These are phyloP conservation scores for Penicillium cosmopolitanum DNA, from an alignment of 495 filamentous ascomycete species.

Conservation along the genomic window DNA sequence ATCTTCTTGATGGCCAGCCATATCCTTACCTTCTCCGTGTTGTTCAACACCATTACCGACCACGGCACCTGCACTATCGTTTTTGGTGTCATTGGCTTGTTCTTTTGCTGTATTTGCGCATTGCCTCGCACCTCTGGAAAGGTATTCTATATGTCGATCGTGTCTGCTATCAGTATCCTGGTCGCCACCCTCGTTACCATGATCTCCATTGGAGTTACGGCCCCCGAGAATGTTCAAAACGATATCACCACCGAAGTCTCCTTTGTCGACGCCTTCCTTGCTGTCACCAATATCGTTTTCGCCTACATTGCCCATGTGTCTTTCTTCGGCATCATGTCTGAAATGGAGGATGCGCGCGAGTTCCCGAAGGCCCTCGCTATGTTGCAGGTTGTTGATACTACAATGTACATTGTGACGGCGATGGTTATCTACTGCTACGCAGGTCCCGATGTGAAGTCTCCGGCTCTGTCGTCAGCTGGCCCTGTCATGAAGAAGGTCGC, in stretches of 20 bases:
- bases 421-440: conserved; percentile 68
- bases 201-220: conserved; percentile 58
- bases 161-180: conserved; percentile 67
- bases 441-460: conserved; percentile 66
- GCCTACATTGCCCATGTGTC: conserved; percentile 57
- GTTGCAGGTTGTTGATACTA: conserved; percentile 63
- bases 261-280: conserved; percentile 35
- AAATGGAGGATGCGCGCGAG: conserved; percentile 69
- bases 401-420: conserved; percentile 58
- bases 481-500: conserved; percentile 66
- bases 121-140: conserved; percentile 67
- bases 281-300: conserved; percentile 43
- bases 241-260: conserved; percentile 24
- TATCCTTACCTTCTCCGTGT: conserved; percentile 67
- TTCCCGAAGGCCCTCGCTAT: conserved; percentile 65
- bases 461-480: conserved; percentile 70
- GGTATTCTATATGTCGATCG: conserved; percentile 65
- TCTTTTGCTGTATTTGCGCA: conserved; percentile 63
- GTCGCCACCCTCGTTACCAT: conserved; percentile 69
- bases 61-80: conserved; percentile 69
- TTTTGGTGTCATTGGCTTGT: conserved; percentile 65
- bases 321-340: conserved; percentile 75
- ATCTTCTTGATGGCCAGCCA: conserved; percentile 77
- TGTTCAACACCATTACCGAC: conserved; percentile 66
- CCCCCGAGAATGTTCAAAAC: conserved; percentile 25